Evolutionary conservation across 2,329 filamentous ascomycete genomes (phyloP).

Genomic region (Fusarium poae): DNA sequence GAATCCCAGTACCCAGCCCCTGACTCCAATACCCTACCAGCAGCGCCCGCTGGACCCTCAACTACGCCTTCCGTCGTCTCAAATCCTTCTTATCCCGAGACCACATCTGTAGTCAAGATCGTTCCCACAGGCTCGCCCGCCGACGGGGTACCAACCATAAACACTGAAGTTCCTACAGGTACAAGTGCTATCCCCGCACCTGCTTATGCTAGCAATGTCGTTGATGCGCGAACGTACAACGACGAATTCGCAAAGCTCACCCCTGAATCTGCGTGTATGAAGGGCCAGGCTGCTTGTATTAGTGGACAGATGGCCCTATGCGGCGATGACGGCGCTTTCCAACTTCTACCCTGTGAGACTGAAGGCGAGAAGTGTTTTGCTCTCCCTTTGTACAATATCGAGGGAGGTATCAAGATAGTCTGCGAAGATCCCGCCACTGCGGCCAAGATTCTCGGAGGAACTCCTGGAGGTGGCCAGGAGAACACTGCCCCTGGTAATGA

Average conservation of each 20-base stretch:
- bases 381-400: constrained; percentile 64
- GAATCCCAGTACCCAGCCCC: constrained; percentile 15
- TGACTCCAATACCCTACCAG: constrained; percentile 13
- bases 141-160: constrained; percentile 58
- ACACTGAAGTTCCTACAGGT: constrained; percentile 52
- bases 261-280: constrained; percentile 60
- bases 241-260: constrained; percentile 60
- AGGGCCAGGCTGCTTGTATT: constrained; percentile 66
- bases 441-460: constrained; percentile 57
- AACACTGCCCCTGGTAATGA: constrained; percentile 20
- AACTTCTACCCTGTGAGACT: constrained; percentile 53
- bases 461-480: constrained; percentile 17
- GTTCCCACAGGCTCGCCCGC: constrained; percentile 50
- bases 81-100: constrained; percentile 26
- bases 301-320: constrained; percentile 64
- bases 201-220: constrained; percentile 61
- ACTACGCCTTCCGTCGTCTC: constrained; percentile 23
- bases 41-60: constrained; percentile 13
- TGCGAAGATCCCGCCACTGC: constrained; percentile 61
- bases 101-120: constrained; percentile 18
- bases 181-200: constrained; percentile 58
- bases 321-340: constrained; percentile 56
- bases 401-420: constrained; percentile 61
- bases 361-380: constrained; percentile 61
- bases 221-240: constrained; percentile 62